phyloP scores from a whole-genome alignment of 257 asterid species.

The Vinca minor region DNA sequence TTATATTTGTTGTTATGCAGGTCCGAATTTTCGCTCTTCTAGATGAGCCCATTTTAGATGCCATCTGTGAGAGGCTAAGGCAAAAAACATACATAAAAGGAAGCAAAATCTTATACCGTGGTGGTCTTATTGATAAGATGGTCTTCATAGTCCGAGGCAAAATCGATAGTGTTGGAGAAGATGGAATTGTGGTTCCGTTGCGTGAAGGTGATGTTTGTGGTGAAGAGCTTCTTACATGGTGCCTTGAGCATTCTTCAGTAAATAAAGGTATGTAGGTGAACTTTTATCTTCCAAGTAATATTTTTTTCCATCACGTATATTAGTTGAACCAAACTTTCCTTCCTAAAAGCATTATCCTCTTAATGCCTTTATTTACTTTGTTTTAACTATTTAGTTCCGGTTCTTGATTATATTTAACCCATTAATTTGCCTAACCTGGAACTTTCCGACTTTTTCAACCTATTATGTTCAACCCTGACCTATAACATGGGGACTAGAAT shows the following conservation, averaged over 20 bases:
- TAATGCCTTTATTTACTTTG: not conserved
- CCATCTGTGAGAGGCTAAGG: conserved; percentile 71
- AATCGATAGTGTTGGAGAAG: conserved; percentile 73
- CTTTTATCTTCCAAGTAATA: not conserved
- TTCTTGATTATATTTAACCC: not conserved
- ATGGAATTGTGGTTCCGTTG: conserved; percentile 42
- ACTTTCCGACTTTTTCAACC: not conserved
- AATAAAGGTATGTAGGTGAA: conserved; percentile 41
- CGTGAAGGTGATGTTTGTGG: conserved; percentile 81
- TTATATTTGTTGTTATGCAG: conserved; percentile 28
- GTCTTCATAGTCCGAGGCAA: conserved; percentile 83
- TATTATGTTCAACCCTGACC: too few species aligned
- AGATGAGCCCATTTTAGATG: conserved; percentile 78
- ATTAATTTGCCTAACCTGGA: not conserved
- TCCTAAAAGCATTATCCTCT: not conserved
- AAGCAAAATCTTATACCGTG: conserved; percentile 49
- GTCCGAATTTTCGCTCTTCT: conserved; percentile 66
- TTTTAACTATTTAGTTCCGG: not conserved
- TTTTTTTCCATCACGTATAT: not conserved
- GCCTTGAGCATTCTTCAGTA: conserved; percentile 85
- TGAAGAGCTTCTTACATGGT: conserved; percentile 95
- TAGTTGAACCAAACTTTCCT: not conserved
- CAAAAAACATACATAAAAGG: conserved; percentile 76
- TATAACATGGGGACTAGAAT: not conserved
- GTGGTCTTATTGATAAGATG: conserved; percentile 83